These are phyloP conservation scores for Venturiaceae sp. DNA, from an alignment of 2,329 filamentous ascomycete species.

Conservation along the genomic window DNA sequence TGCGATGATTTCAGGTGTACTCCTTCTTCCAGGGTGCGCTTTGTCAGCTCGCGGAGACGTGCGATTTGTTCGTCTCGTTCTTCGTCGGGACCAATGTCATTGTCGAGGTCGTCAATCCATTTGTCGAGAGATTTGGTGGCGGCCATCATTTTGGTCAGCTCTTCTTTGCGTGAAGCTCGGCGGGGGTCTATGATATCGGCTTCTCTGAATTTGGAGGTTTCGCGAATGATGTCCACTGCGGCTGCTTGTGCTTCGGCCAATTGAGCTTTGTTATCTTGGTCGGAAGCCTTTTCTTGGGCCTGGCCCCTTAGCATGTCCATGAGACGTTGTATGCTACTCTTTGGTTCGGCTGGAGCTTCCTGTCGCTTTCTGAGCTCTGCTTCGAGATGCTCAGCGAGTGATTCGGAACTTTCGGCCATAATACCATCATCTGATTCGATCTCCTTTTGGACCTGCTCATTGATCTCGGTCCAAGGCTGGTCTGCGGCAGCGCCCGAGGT, in stretches of 20 bases:
- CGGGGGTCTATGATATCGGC: neutral
- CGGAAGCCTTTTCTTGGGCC: too few species aligned
- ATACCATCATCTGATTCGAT: conserved; percentile 17
- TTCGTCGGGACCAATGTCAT: neutral
- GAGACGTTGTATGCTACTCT: neutral
- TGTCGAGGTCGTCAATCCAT: neutral
- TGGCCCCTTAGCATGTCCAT: neutral
- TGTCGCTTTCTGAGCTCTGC: too few species aligned
- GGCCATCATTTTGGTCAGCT: neutral
- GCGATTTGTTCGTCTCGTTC: neutral
- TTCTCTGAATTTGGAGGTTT: neutral
- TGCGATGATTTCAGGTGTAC: neutral
- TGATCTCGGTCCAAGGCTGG: conserved; percentile 18
- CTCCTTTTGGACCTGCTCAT: conserved; percentile 21
- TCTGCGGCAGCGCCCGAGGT: conserved; percentile 1
- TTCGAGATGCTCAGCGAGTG: neutral
- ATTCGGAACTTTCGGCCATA: conserved; percentile 2
- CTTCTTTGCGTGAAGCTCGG: neutral
- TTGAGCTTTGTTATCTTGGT: neutral
- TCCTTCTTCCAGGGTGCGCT: neutral
- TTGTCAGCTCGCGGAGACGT: neutral
- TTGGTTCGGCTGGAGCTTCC: neutral
- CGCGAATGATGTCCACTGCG: neutral
- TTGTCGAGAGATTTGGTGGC: neutral
- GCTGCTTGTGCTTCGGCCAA: neutral